phyloP scores from a whole-genome alignment of 495 filamentous ascomycete genomes.

The Neurospora sp. region DNA sequence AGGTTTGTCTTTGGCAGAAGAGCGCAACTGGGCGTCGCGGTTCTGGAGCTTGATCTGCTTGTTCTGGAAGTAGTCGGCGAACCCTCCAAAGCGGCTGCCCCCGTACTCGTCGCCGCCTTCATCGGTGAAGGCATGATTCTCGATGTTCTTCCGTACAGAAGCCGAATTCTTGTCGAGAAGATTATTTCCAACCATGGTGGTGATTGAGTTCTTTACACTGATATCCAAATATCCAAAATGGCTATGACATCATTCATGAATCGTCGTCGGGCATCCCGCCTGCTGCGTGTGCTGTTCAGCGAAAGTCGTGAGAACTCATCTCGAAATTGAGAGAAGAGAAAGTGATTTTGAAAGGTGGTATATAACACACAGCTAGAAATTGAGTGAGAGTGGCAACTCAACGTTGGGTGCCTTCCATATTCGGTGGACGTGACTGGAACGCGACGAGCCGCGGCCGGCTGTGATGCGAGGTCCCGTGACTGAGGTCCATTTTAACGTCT shows the following conservation, averaged over 20 bases:
- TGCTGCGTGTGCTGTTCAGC: not conserved
- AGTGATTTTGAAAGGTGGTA: not conserved
- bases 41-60: slow-evolving; percentile 97
- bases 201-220: not conserved
- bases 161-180: slow-evolving; percentile 66
- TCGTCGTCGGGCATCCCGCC: not conserved
- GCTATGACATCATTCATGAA: not conserved
- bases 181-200: slow-evolving; percentile 57
- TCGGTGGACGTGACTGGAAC: not conserved
- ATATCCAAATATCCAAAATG: not conserved
- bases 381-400: not conserved
- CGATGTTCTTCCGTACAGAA: slow-evolving; percentile 74
- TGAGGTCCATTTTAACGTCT: not conserved
- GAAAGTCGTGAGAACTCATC: not conserved
- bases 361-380: not conserved
- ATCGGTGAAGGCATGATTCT: slow-evolving; percentile 47
- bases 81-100: slow-evolving; percentile 75
- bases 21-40: slow-evolving; percentile 69
- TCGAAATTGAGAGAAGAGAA: not conserved
- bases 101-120: slow-evolving; percentile 90
- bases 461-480: not conserved
- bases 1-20: slow-evolving; percentile 53
- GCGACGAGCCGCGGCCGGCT: not conserved
- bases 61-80: slow-evolving; percentile 79
- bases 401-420: not conserved